Evolutionary conservation across 1,139 yeast genomes (phyloP).

Genomic region (Debaryomyces udenii): DNA sequence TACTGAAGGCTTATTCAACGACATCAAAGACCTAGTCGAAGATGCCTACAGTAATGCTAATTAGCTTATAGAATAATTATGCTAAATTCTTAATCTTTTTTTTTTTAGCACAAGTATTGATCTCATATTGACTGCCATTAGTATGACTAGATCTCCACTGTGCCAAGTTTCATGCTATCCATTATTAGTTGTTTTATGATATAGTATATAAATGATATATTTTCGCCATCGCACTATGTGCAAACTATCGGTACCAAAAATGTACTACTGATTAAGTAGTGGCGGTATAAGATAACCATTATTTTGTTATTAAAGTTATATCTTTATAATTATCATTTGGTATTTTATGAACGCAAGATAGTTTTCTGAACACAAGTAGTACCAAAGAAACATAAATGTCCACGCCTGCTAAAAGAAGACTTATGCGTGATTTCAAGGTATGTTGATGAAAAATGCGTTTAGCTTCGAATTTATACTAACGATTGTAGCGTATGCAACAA

Average conservation of each 20-base stretch:
- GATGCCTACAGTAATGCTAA: slow-evolving; percentile 20
- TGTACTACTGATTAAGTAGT: slow-evolving; percentile 1
- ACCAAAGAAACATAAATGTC: slow-evolving; percentile 57
- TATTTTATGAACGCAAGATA: slow-evolving; percentile 1
- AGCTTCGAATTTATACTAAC: slow-evolving; percentile 17
- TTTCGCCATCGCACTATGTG: slow-evolving; percentile 1
- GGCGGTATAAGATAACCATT: slow-evolving; percentile 3
- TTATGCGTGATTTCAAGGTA: slow-evolving; percentile 96
- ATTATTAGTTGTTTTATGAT: neutral
- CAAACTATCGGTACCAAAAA: neutral
- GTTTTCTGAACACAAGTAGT: neutral
- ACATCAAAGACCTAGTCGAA: slow-evolving; percentile 23
- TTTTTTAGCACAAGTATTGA: neutral
- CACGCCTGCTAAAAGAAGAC: slow-evolving; percentile 96
- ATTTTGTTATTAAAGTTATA: neutral
- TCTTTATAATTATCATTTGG: neutral
- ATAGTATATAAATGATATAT: slow-evolving; percentile 1
- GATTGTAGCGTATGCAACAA: slow-evolving; percentile 80
- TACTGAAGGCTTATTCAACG: slow-evolving; percentile 22
- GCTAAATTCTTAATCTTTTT: neutral
- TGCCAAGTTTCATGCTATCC: neutral
- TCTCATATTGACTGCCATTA: too few relatives aligned
- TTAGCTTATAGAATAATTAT: neutral
- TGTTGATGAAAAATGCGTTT: slow-evolving; percentile 24
- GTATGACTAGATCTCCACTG: too few relatives aligned